Conservation (phyloP, 805 yeast species). For the Saturnispora halmiae region DNA sequence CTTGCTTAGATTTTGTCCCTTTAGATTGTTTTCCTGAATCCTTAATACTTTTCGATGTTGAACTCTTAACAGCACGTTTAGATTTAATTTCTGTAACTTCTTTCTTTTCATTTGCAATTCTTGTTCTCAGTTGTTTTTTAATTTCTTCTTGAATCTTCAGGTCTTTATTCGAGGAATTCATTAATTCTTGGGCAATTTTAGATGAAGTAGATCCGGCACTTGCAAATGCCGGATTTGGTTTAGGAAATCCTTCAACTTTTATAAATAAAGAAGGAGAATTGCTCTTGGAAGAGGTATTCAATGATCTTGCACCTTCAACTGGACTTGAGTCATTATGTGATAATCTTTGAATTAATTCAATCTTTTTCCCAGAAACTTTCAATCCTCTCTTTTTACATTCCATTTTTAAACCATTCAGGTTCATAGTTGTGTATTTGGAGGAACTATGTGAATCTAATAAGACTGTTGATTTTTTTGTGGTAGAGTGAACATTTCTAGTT, state of each 20-base stretch:
- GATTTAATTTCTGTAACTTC: background rate
- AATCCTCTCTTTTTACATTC: conserved; percentile 56
- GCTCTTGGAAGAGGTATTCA: background rate
- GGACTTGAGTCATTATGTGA: conserved; percentile 11
- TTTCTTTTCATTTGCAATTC: conserved; percentile 7
- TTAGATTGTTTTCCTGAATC: conserved; percentile 3
- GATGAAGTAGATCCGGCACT: background rate
- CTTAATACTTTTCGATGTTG: conserved; percentile 4
- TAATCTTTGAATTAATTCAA: conserved; percentile 41
- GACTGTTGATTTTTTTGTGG: conserved; percentile 26
- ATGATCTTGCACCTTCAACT: conserved; percentile 10
- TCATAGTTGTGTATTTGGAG: conserved; percentile 33
- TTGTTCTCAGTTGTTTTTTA: conserved; percentile 2
- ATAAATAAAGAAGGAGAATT: background rate
- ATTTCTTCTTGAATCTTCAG: conserved; percentile 1
- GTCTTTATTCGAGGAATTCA: conserved; percentile 3
- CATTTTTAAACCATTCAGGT: conserved; percentile 43
- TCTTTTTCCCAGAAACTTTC: conserved; percentile 52
- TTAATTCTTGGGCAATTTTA: conserved; percentile 1
- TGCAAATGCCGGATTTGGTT: background rate
- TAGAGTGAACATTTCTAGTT: conserved; percentile 28
- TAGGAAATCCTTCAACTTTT: background rate
- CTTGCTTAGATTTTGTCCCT: conserved; percentile 7
- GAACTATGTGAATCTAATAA: conserved; percentile 21
- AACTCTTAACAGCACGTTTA: conserved; percentile 3